phyloP scores from a whole-genome alignment of 345 rosid species.

The Adansonia digitata region DNA sequence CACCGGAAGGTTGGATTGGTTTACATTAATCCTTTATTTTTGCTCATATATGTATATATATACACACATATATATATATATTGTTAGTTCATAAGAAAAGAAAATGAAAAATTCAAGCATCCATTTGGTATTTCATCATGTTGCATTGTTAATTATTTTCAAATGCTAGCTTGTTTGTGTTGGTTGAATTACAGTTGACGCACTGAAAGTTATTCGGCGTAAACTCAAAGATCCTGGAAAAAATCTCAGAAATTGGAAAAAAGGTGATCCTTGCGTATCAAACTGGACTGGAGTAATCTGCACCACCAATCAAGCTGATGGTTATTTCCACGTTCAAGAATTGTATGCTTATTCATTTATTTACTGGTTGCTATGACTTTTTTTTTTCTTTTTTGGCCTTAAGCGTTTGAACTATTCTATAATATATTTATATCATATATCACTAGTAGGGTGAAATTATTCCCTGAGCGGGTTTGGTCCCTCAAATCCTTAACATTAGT shows the following conservation, averaged over 20 bases:
- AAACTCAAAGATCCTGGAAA: slow-evolving; percentile 47
- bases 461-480: neutral
- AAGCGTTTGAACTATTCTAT: neutral
- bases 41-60: no score
- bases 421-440: no score
- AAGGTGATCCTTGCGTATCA: slow-evolving; percentile 70
- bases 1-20: neutral
- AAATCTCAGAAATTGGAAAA: slow-evolving; percentile 50
- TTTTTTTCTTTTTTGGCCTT: neutral
- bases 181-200: slow-evolving; percentile 48
- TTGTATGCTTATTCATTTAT: slow-evolving; percentile 44
- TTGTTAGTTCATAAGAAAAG: neutral
- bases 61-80: no score
- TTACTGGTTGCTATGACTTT: neutral
- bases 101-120: neutral
- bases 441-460: neutral
- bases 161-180: neutral
- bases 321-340: slow-evolving; percentile 54
- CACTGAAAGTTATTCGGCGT: slow-evolving; percentile 43
- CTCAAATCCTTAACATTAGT: no score
- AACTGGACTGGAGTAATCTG: slow-evolving; percentile 83
- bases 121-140: neutral
- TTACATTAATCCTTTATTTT: neutral
- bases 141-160: neutral
- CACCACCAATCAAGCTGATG: slow-evolving; percentile 33